Base-by-base conservation (phyloP, 306 rosid genomes). In the Quercus engelmannii region DNA sequence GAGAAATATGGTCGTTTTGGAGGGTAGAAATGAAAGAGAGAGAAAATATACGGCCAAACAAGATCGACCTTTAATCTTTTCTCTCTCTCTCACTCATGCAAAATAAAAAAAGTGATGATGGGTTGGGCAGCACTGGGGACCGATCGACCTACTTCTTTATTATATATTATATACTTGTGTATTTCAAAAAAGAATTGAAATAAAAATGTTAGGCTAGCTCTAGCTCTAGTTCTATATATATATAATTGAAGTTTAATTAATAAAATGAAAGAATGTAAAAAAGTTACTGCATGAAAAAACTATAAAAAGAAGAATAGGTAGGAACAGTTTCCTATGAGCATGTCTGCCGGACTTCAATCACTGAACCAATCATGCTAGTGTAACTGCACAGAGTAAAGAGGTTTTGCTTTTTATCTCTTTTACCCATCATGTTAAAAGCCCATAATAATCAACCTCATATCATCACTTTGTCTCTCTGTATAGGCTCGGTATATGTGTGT, bases 361-460 rank as follows among this genome's bases (percentile, higher is more conserved):
- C 71, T 35, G 59, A 64, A 56, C 31, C 77, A 71, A 33, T 76
- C 77, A 30, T 71, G 71, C 77, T 19, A 61, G 26, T 81, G 56
- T 49, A 75, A 59, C 33, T 56, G 61, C 11, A 38, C 52, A 67
- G 26, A 41, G 21, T 41, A 68, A 73, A 76, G 78, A 75, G 68
- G 41, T 41, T 55, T 35, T 80, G 55, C 81, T 77, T 78, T 86
- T 62, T 62, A 46, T 75, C 67, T 58, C 61, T 58, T 82, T 74
- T 74, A 75, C 84, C 83, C 81, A 69, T 56, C 46, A 76, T 70
- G 87, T 79, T 83, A 88, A 79, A 85, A 87, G 85, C 82, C 73
- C 55, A 80, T 85, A 81, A 89, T 87, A 81, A 89, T 87, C 88
- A 78, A 38, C 79, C 55, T 78, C 86, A 71, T 85, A 77, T 87